Conservation (phyloP, 192 early-diverging fungal species). For the Haplosporangium gracile region DNA sequence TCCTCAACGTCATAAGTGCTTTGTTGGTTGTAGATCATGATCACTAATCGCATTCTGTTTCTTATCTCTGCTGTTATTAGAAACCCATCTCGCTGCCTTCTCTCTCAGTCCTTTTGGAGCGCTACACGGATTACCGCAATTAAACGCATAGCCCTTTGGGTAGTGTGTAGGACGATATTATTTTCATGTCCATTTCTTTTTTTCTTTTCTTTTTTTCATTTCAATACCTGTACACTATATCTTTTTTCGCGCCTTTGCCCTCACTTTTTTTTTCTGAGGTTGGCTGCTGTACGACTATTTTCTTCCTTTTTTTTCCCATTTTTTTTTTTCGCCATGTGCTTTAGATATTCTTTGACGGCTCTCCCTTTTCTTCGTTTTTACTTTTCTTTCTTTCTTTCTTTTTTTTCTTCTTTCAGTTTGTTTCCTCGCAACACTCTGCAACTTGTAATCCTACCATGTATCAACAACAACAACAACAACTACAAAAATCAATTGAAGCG, state of each 20-base stretch:
- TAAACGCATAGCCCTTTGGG: background rate
- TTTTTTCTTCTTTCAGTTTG: background rate
- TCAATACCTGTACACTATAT: constrained; percentile 1
- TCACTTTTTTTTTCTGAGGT: background rate
- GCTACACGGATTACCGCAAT: constrained; percentile 31
- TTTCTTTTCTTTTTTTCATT: background rate
- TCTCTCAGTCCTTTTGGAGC: constrained; percentile 33
- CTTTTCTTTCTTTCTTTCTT: background rate
- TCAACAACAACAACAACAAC: background rate
- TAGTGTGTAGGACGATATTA: background rate
- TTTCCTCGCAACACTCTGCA: background rate
- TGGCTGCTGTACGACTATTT: background rate
- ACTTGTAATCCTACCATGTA: constrained; percentile 5
- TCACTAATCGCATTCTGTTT: background rate
- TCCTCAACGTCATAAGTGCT: background rate
- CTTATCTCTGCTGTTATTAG: background rate
- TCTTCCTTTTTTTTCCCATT: background rate
- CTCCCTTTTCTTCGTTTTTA: background rate
- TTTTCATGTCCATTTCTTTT: background rate
- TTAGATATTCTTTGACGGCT: background rate
- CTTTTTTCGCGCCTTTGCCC: background rate
- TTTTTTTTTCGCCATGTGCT: background rate
- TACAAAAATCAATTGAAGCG: background rate
- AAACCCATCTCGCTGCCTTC: constrained; percentile 54
- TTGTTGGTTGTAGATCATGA: background rate